Base-by-base conservation (phyloP, 768 basidiomycete genomes). In the Podaxis sp. region DNA sequence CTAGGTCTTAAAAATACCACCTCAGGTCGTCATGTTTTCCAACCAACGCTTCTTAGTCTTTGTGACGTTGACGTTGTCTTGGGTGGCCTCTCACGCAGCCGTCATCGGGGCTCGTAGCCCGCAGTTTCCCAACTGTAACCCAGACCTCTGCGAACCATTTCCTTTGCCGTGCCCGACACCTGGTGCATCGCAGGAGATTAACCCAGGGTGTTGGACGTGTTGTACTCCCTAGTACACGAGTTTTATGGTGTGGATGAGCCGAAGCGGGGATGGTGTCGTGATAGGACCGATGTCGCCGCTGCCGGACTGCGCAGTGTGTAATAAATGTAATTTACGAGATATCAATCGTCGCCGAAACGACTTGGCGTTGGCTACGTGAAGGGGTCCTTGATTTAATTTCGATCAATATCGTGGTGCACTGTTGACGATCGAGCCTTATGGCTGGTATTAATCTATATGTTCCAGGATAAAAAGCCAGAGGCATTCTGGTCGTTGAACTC, bases 191-290 rank as follows among this genome's bases (percentile, higher is more conserved):
- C 38, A 61, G 24, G 24, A 61, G 17, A 22, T 53, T 17, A 61
- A 38, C 28, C 15, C 49, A 20, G 52, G 52, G 17, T 61, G 60
- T n/a, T 61, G 60, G 60, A 61, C 60, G 2, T 61, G 60, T 46
- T 61, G 60, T 40, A 41, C 26, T 26, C 60, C 60, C 41, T 61
- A 30, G n/a, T 4, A 36, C 33, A 5, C 24, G 17, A 33, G n/a
- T 5, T 5, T 36, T 10, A 13, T n/a, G n/a, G 26, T 33, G 4
- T n/a, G 36, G n/a, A 20, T 30, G 36, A 36, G 17, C 10, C n/a
- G 10, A 24, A 26, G 22, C 49, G 12, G 26, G 5, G 10, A 26
- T 49, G 22, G 10, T 24, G 33, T 33, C 10, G 33, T 33, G 33
- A 33, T 33, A 33, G 33, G 8, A 33, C 33, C 33, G 3, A 33